A percentile compares a stretch with the other conserved stretches of the same genome.
Evolutionary conservation across 2,329 filamentous ascomycete species (phyloP).

Genomic region (Pseudopyricularia cyperi): DNA sequence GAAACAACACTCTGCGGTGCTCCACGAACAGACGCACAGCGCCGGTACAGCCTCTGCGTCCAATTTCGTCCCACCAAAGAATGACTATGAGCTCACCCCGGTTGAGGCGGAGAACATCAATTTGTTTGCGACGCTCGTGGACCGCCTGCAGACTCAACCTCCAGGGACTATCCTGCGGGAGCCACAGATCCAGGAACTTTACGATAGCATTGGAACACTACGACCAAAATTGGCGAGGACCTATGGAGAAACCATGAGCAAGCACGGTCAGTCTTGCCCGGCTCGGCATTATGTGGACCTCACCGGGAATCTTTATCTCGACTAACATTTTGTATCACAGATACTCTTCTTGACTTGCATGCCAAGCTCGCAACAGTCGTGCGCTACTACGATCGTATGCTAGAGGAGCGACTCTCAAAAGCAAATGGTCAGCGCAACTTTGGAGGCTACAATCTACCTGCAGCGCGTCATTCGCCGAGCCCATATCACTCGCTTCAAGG

Average conservation of each 20-base stretch:
- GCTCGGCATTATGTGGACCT: background rate
- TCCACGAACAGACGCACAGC: constrained; percentile 64
- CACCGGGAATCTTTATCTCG: too few species aligned
- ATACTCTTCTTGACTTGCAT: constrained; percentile 86
- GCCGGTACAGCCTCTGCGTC: constrained; percentile 31
- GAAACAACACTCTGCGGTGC: constrained; percentile 68
- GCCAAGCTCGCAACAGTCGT: constrained; percentile 93
- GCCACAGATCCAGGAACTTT: constrained; percentile 94
- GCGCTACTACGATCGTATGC: constrained; percentile 94
- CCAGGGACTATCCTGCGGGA: constrained; percentile 93
- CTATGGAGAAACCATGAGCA: constrained; percentile 99
- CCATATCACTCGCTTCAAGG: constrained; percentile 61
- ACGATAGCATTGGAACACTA: constrained; percentile 89
- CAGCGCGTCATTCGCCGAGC: constrained; percentile 36
- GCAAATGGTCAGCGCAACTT: constrained; percentile 76
- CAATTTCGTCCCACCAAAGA: constrained; percentile 57
- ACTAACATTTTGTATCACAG: constrained; percentile 27
- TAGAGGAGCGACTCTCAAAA: constrained; percentile 86
- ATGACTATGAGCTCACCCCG: constrained; percentile 85
- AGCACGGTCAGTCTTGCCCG: constrained; percentile 58
- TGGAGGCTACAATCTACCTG: constrained; percentile 47
- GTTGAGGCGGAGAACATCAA: constrained; percentile 98
- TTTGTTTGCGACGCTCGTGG: constrained; percentile 84
- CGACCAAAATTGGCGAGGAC: constrained; percentile 88
- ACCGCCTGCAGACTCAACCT: constrained; percentile 86